These are phyloP conservation scores for Penicillium sp. DNA, from an alignment of 2,329 filamentous ascomycete genomes.

Conservation along the genomic window DNA sequence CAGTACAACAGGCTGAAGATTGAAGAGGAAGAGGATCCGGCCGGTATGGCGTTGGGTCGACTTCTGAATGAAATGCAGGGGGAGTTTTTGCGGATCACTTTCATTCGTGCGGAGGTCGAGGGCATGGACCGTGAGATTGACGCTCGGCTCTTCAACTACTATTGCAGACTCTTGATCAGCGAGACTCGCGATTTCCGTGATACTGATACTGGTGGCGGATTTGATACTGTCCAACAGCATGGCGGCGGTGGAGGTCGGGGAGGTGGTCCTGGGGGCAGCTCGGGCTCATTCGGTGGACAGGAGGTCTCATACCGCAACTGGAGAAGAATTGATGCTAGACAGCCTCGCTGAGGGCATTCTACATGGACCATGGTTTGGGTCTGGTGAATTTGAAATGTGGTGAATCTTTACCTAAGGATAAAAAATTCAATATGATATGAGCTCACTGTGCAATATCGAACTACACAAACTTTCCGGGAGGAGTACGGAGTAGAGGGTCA, in stretches of 20 bases:
- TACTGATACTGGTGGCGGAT: background rate
- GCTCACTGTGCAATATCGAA: too few relatives aligned
- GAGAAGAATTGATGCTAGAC: background rate
- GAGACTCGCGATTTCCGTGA: background rate
- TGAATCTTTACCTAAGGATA: too few relatives aligned
- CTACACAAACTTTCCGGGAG: too few relatives aligned
- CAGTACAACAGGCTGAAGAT: slow-evolving; percentile 3
- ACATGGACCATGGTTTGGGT: too few relatives aligned
- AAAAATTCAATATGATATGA: too few relatives aligned
- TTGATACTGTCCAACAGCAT: background rate
- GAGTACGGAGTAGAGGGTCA: too few relatives aligned
- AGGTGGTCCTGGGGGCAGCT: background rate
- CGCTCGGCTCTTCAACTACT: slow-evolving; percentile 2
- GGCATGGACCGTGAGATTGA: background rate
- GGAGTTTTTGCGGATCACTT: background rate
- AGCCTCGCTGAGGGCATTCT: background rate
- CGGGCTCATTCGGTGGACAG: background rate
- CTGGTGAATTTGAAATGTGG: too few relatives aligned
- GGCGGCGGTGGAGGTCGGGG: background rate
- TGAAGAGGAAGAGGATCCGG: background rate
- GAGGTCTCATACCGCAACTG: slow-evolving; percentile 4
- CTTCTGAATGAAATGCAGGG: background rate
- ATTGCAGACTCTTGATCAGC: background rate
- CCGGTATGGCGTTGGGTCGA: background rate
- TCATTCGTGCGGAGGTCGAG: background rate